Percentiles rank a stretch among this genome's conserved stretches.
Evolutionary conservation across 352 stramenopile genomes (phyloP).

Genomic region (Detonula confervacea): DNA sequence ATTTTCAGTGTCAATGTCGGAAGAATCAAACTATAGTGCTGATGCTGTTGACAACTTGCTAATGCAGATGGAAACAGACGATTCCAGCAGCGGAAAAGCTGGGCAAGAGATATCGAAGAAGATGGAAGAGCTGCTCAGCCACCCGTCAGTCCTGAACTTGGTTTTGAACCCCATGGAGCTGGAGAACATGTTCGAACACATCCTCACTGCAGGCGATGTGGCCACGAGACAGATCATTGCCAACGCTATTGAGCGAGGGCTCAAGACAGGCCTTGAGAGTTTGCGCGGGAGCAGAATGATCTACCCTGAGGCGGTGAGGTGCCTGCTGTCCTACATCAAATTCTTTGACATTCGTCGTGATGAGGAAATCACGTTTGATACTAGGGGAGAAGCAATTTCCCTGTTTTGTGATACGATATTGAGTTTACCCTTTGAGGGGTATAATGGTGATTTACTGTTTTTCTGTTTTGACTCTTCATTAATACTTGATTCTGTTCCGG

Average conservation of each 20-base stretch:
- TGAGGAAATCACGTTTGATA: conserved; percentile 60
- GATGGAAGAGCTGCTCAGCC: conserved; percentile 69
- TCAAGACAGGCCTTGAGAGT: conserved; percentile 62
- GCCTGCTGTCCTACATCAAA: conserved; percentile 69
- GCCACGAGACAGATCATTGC: conserved; percentile 55
- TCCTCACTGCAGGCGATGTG: conserved; percentile 38
- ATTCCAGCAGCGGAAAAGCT: conserved; percentile 23
- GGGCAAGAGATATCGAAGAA: conserved; percentile 56
- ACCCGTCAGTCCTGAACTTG: conserved; percentile 69
- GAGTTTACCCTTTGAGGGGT: conserved; percentile 74
- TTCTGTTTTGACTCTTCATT: too few relatives aligned
- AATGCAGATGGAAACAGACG: conserved; percentile 36
- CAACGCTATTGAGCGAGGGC: conserved; percentile 62
- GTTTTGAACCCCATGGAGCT: conserved; percentile 72
- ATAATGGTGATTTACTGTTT: conserved; percentile 51
- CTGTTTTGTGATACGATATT: conserved; percentile 77
- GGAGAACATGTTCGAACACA: conserved; percentile 61
- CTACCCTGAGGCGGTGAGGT: conserved; percentile 69
- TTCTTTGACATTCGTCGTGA: conserved; percentile 54
- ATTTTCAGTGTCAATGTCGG: conserved; percentile 53
- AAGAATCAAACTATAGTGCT: conserved; percentile 36
- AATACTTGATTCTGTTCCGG: too few relatives aligned
- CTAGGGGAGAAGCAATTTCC: conserved; percentile 51
- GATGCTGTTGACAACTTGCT: conserved; percentile 52
- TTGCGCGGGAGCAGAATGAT: conserved; percentile 61